Base-by-base conservation (phyloP, 345 rosid genomes). In the Passiflora organensis region DNA sequence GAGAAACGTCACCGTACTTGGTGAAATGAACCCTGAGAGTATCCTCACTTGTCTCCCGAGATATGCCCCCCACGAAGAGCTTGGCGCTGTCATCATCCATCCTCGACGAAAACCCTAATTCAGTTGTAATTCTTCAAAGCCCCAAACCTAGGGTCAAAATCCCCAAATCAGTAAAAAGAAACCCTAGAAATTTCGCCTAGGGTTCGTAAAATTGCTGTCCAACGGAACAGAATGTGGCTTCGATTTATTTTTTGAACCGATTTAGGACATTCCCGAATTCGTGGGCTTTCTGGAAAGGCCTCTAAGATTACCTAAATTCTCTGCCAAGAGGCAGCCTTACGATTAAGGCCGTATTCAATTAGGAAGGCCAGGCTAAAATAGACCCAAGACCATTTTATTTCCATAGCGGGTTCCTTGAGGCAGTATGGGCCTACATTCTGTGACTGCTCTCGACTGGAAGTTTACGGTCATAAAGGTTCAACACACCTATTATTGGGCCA, bases 1-100 rank as follows among this genome's bases (percentile, higher is more conserved):
- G 70, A 48, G 65, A 49, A 25, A 91, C 95, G 51, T 14, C 38
- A 37, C 96, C 96, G 63, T 87, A 91, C 64, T 64, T 79, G 63
- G 76, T 63, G 68, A 91, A 91, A 62, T 91, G 79, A 59, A 60
- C 60, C 51, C 39, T 66, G 53, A 91, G 76, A 56, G 69, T 64
- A 1, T 65, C 82, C 60, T 83, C 96, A 51, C 54, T 78, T 10
- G 82, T 78, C 64, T 78, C 96, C 63, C 78, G 71, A 43, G 82
- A 60, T 42, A 83, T 75, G 20, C 87, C 89, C 1, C 95, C 89
- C 32, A 91, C 78, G 44, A 81, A 87, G 41, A 91, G 55, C 83
- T 91, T 87, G 65, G 57, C 52, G 0, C 63, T 65, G 17, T 82
- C 93, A 6, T 53, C 22, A 5, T 83, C 86, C 94, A 85, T 87